These are phyloP conservation scores for Serendipita indica DNA, from an alignment of 768 basidiomycete species.

Conservation along the genomic window DNA sequence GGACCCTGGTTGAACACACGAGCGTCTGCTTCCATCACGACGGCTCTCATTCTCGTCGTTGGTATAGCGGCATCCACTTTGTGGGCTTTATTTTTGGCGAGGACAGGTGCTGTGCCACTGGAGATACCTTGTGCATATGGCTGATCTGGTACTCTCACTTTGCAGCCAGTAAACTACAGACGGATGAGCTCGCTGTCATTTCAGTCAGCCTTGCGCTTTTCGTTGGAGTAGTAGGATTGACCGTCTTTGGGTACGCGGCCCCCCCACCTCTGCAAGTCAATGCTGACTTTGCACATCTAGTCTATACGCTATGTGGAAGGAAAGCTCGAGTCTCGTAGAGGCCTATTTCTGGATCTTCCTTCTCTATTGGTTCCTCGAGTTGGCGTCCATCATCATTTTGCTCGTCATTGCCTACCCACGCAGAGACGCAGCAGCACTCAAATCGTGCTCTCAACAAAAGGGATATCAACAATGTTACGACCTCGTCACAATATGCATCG, in stretches of 20 bases:
- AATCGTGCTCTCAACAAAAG: neutral
- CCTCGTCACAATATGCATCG: neutral
- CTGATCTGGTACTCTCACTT: neutral
- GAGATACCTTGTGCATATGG: neutral
- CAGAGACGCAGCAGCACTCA: neutral
- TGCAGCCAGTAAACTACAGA: no score
- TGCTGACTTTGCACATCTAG: neutral
- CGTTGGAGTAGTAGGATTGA: neutral
- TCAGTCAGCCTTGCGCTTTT: neutral
- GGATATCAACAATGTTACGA: neutral
- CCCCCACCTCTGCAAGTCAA: neutral
- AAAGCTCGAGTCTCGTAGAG: neutral
- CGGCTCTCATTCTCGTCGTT: neutral
- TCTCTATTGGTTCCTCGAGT: neutral
- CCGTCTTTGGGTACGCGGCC: neutral
- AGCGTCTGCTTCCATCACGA: neutral
- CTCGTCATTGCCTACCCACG: neutral
- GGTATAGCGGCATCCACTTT: neutral
- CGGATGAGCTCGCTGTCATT: neutral
- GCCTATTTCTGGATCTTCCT: constrained; percentile 7
- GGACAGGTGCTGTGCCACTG: no score
- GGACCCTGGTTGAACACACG: neutral
- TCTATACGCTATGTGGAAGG: neutral
- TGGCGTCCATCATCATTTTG: neutral
- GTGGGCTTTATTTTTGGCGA: neutral